These are phyloP conservation scores for Fistulifera pelliculosa DNA, from an alignment of 108 stramenopile genomes.

Conservation along the genomic window DNA sequence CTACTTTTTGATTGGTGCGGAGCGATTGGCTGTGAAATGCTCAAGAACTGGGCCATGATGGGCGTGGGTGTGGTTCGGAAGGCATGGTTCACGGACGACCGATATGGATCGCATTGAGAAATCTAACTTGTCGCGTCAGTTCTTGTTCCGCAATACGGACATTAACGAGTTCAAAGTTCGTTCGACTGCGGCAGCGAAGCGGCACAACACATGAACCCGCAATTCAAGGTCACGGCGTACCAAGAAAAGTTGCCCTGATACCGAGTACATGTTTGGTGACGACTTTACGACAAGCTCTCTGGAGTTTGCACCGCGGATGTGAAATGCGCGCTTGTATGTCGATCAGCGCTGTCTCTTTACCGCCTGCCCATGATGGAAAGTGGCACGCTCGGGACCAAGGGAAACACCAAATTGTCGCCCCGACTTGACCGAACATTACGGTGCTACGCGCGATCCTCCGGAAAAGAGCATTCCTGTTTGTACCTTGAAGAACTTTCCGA, in stretches of 20 bases:
- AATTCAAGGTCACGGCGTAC: slow-evolving; percentile 74
- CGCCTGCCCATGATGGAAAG: slow-evolving; percentile 95
- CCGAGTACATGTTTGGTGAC: slow-evolving; percentile 94
- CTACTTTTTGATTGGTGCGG: slow-evolving; percentile 98
- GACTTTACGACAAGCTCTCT: slow-evolving; percentile 88
- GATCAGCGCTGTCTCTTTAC: slow-evolving; percentile 94
- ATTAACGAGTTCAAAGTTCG: slow-evolving; percentile 90
- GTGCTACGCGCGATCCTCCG: slow-evolving; percentile 95
- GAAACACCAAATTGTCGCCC: slow-evolving; percentile 97
- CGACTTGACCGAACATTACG: slow-evolving; percentile 95
- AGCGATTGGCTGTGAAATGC: slow-evolving; percentile 99
- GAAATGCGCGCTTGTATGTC: slow-evolving; percentile 95
- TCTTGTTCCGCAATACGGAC: slow-evolving; percentile 93
- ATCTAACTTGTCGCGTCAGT: slow-evolving; percentile 93
- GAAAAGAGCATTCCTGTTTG: slow-evolving; percentile 98
- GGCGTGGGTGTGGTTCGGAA: slow-evolving; percentile 80
- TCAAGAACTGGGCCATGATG: slow-evolving; percentile 99
- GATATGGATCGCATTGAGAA: slow-evolving; percentile 99
- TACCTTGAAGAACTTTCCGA: slow-evolving; percentile 99
- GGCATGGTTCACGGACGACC: slow-evolving; percentile 87
- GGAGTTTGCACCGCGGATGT: slow-evolving; percentile 99
- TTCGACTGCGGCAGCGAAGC: slow-evolving; percentile 85
- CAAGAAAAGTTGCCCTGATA: slow-evolving; percentile 92
- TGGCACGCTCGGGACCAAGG: slow-evolving; percentile 98
- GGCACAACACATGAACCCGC: slow-evolving; percentile 85